These are phyloP conservation scores for Aspergillus amoenus DNA, from an alignment of 2,329 filamentous ascomycete genomes.

Conservation along the genomic window DNA sequence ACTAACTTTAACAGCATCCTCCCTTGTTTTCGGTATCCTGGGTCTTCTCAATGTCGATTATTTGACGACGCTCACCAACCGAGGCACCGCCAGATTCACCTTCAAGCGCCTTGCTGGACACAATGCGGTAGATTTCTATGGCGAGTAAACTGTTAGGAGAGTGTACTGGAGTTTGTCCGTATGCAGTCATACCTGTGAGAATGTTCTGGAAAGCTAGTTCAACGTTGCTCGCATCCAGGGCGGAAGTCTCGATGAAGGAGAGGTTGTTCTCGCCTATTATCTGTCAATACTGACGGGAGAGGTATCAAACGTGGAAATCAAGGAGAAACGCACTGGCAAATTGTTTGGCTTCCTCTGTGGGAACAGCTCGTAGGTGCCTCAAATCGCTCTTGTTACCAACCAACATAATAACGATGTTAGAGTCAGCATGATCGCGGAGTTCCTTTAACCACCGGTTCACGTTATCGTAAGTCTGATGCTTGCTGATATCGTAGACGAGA, in stretches of 20 bases:
- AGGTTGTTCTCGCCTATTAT: slow-evolving; percentile 87
- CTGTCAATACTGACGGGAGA: slow-evolving; percentile 15
- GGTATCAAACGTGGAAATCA: background rate
- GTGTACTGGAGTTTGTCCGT: background rate
- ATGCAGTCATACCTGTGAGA: slow-evolving; percentile 72
- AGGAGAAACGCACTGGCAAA: slow-evolving; percentile 74
- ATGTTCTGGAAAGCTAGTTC: slow-evolving; percentile 99
- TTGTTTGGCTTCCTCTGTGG: slow-evolving; percentile 94
- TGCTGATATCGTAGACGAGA: slow-evolving; percentile 99
- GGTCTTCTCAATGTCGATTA: slow-evolving; percentile 81
- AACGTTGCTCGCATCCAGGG: slow-evolving; percentile 97
- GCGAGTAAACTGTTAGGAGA: slow-evolving; percentile 7
- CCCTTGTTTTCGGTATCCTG: slow-evolving; percentile 74
- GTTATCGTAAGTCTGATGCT: slow-evolving; percentile 99
- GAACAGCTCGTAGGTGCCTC: slow-evolving; percentile 93
- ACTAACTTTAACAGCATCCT: slow-evolving; percentile 41
- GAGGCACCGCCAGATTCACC: slow-evolving; percentile 78
- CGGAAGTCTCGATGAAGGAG: slow-evolving; percentile 98
- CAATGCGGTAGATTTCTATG: slow-evolving; percentile 97
- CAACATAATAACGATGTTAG: slow-evolving; percentile 99
- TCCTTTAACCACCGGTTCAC: slow-evolving; percentile 99
- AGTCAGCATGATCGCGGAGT: slow-evolving; percentile 94
- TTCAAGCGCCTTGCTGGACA: slow-evolving; percentile 95
- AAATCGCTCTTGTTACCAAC: slow-evolving; percentile 99
- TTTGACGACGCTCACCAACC: slow-evolving; percentile 73